Evolutionary conservation across 495 filamentous ascomycete genomes (phyloP).

Genomic region (Immersiella caudata): DNA sequence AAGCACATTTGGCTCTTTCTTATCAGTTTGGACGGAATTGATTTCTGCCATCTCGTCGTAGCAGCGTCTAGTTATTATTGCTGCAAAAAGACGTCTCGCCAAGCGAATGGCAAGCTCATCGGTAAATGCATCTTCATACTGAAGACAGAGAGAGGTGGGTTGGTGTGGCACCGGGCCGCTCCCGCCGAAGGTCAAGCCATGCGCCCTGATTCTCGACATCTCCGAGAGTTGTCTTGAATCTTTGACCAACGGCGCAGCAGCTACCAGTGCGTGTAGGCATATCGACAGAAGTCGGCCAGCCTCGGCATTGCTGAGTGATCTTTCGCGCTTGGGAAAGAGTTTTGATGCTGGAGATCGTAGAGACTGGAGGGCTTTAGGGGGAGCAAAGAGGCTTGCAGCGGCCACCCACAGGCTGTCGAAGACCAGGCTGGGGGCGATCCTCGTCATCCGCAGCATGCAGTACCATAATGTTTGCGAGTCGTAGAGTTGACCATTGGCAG

Average conservation of each 20-base stretch:
- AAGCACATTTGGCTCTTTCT: constrained; percentile 46
- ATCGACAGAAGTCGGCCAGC: constrained; percentile 56
- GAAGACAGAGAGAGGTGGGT: constrained; percentile 49
- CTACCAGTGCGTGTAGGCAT: constrained; percentile 57
- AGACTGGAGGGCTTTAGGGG: constrained; percentile 59
- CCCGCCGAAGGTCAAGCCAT: constrained; percentile 43
- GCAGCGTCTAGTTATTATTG: constrained; percentile 51
- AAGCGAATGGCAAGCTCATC: constrained; percentile 55
- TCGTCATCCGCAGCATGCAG: constrained; percentile 56
- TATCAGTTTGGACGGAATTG: constrained; percentile 27
- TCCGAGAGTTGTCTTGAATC: constrained; percentile 48
- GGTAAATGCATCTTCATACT: constrained; percentile 60
- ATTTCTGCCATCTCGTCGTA: constrained; percentile 49
- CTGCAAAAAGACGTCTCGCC: constrained; percentile 53
- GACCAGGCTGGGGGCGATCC: constrained; percentile 56
- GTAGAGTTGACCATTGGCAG: constrained; percentile 46
- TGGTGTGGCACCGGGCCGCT: constrained; percentile 42
- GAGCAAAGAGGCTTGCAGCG: constrained; percentile 66
- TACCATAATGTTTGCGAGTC: constrained; percentile 57
- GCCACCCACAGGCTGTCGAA: constrained; percentile 79
- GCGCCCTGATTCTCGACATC: constrained; percentile 57
- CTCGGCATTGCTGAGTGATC: constrained; percentile 45
- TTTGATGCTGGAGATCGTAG: constrained; percentile 45
- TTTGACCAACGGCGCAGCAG: constrained; percentile 52
- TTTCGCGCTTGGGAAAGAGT: constrained; percentile 41